Evolutionary conservation across 1,139 yeast species (phyloP), one percentile per base, ranked within the genome.

Genomic region (Geotrichum macrosporum): DNA sequence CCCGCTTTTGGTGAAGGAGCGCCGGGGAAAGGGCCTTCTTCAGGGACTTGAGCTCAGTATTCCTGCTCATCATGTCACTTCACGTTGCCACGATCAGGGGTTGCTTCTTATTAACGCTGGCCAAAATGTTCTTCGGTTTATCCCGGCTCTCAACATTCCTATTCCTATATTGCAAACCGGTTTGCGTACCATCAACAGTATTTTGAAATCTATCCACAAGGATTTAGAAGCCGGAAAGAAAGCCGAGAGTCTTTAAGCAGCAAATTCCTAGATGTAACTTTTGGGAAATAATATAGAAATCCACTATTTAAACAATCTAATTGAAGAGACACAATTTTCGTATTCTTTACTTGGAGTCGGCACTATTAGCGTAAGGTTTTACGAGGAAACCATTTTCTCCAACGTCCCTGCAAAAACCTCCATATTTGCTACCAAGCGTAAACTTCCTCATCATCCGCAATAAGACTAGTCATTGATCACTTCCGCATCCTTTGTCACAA

Each of bases 41-140:
- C 71, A 89, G 47, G 98, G 98, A 37, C 68, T 87, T 50, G 89
- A 89, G 67, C 80, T 92, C 57, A 67, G 69, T 27, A 71, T 77
- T 38, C 80, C 84, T 50, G 92, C 92, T 35, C 63, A 76, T n/a
- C 72, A 75, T 18, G 70, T 92, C 33, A 80, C 87, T 26, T 70
- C 71, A 31, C 75, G 74, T 51, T 87, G 94, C 39, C 76, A 94
- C 61, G 84, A 85, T 44, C 69, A 78, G 52, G 97, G 97, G 1
- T 70, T 92, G 52, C 70, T 92, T 53, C 77, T 88, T 24, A 84
- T 92, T 50, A 83, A 95, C 36, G 95, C 96, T 12, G 98, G 97
- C 45, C 80, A 82, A 61, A 88, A 88, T 62, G 92, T 94, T 4
- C 70, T 92, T 44, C 78, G 98, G 67, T 73, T 92, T 52, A 94